Base-by-base conservation (phyloP, 1,284 basidiomycete species). In the Cutaneotrichosporon arboriforme region DNA sequence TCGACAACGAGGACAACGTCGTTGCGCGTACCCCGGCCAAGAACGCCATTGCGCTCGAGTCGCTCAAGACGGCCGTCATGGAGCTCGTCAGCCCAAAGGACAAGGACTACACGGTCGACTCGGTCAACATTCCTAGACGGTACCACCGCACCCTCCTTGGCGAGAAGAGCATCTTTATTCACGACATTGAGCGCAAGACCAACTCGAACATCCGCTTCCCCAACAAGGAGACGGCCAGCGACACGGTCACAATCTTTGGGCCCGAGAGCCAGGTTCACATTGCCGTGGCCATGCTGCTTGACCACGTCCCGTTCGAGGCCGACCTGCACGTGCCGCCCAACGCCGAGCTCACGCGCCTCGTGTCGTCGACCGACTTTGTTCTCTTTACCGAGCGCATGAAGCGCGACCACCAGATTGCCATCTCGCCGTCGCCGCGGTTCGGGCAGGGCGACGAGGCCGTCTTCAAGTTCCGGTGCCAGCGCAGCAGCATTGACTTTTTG, bases 1-100 rank as follows among this genome's bases (percentile, higher is more conserved):
- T 89, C 66, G 92, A 98, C 76, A 96, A 96, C 73, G 94, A 97
- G 71, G 94, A 98, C 77, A 98, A 98, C 68, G 94, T 98, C 48
- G 85, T 98, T 41, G 94, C 94, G 18, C 83, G 94, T 45, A 98
- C 94, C 4, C 94, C 94, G 8, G 91, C 92, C 40, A 98, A 98
- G 81, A 98, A 98, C 69, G 90, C 90, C 9, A 86, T 87, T 72
- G 96, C 94, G 73, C 77, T 98, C 66, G 92, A 97, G 66, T 90
- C 94, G 69, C 79, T 98, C 63, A 97, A 96, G 78, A 86, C 89
- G 69, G 87, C 90, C 26, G 91, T 98, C 51, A 96, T 97, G 91
- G 94, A 97, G 76, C 80, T 97, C 61, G 92, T 98, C 38, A 90
- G 88, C 71, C 90, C 91, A 23, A 97, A 97, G 84, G 89, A 88